A percentile compares a stretch with the other conserved stretches of the same genome.
phyloP scores from a whole-genome alignment of 2,329 filamentous ascomycete genomes.

The Teratosphaeria gauchensis region DNA sequence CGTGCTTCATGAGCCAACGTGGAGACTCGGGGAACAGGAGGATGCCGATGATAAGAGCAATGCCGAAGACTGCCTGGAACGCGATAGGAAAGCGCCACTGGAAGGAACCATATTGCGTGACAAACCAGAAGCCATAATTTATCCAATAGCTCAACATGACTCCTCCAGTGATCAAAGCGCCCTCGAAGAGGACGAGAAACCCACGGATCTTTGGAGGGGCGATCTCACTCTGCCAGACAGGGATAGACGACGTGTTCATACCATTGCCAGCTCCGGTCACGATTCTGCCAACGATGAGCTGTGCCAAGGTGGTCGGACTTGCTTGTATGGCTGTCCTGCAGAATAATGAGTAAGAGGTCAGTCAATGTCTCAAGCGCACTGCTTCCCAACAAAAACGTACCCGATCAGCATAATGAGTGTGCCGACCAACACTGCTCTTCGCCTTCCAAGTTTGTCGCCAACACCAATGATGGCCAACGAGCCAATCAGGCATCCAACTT shows the following conservation, averaged over 20 bases:
- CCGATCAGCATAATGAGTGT: background rate
- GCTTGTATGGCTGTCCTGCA: background rate
- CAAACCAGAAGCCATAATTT: constrained; percentile 18
- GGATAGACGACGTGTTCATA: background rate
- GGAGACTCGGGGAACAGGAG: constrained; percentile 18
- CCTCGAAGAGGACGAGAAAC: background rate
- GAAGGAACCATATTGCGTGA: constrained; percentile 13
- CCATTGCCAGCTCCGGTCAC: background rate
- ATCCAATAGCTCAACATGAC: constrained; percentile 33
- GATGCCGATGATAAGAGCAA: constrained; percentile 15
- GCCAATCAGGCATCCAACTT: background rate
- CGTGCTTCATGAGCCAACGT: constrained; percentile 24
- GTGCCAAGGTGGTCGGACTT: background rate
- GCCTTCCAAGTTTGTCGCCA: background rate
- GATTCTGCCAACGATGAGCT: background rate
- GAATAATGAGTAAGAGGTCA: too few relatives aligned
- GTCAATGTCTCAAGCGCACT: too few relatives aligned
- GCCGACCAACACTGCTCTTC: background rate
- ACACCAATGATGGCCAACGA: background rate
- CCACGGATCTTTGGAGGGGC: background rate
- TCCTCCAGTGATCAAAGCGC: constrained; percentile 12
- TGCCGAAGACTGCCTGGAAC: constrained; percentile 17
- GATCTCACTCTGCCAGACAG: background rate
- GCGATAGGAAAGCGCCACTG: constrained; percentile 22
- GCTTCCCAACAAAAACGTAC: background rate